Conservation (phyloP, 2,329 filamentous ascomycete species). For the Thermothelomyces thermophilus region DNA sequence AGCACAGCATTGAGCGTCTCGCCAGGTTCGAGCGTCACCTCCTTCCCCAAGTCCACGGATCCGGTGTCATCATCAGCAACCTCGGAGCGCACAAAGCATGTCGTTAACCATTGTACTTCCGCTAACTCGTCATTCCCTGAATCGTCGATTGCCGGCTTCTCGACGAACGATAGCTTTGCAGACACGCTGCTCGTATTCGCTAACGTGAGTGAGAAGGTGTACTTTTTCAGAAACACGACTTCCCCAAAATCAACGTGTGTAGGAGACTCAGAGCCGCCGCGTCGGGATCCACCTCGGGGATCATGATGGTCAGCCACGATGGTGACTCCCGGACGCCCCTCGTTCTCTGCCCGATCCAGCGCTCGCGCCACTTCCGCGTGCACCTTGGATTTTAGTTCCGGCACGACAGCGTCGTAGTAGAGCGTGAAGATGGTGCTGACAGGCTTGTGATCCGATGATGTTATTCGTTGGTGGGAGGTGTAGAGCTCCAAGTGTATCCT, state of each 20-base stretch:
- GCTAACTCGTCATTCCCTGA: constrained; percentile 25
- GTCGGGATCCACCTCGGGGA: constrained; percentile 29
- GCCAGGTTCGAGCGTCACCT: constrained; percentile 72
- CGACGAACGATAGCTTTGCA: constrained; percentile 74
- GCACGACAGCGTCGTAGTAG: constrained; percentile 79
- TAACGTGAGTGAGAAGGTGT: constrained; percentile 66
- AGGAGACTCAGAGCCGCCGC: constrained; percentile 36
- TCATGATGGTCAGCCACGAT: constrained; percentile 65
- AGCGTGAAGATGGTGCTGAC: constrained; percentile 76
- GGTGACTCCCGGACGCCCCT: constrained; percentile 74
- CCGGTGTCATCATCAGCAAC: constrained; percentile 30
- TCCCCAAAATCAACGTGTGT: constrained; percentile 66
- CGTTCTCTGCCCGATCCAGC: constrained; percentile 86
- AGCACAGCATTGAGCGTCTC: constrained; percentile 70
- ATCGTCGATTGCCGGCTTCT: constrained; percentile 52
- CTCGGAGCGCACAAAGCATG: constrained; percentile 54
- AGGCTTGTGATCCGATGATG: constrained; percentile 94
- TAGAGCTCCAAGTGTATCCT: constrained; percentile 60
- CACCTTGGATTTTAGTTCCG: constrained; percentile 74
- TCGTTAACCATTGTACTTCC: constrained; percentile 62
- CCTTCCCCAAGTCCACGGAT: constrained; percentile 32
- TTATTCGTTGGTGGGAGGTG: constrained; percentile 78
- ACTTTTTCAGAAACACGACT: constrained; percentile 60
- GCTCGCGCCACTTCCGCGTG: constrained; percentile 83
- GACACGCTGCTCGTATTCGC: constrained; percentile 85